Percentiles rank a stretch among this genome's conserved stretches.
Conservation (phyloP, 768 basidiomycete species). For the Rhizopogon vesiculosus region DNA sequence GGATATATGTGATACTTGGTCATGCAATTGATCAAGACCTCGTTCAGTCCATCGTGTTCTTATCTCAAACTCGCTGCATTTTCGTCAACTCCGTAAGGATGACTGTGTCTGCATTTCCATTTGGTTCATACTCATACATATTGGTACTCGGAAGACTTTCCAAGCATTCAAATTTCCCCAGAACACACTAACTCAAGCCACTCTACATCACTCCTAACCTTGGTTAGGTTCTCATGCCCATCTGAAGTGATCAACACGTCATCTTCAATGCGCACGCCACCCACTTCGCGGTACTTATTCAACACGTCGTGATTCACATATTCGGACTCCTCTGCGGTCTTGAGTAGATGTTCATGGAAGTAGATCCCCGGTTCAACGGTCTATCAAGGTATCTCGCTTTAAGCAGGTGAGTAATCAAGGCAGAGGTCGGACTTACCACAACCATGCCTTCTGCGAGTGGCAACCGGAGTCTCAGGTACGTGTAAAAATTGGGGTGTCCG, state of each 20-base stretch:
- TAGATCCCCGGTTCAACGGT: slow-evolving; percentile 92
- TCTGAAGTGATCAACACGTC: slow-evolving; percentile 72
- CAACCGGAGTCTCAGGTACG: slow-evolving; percentile 73
- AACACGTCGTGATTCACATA: slow-evolving; percentile 52
- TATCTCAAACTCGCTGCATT: too few relatives aligned
- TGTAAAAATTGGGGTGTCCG: slow-evolving; percentile 68
- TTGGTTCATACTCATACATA: too few relatives aligned
- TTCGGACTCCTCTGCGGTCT: background rate
- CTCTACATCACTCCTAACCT: slow-evolving; percentile 72
- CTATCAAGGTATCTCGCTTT: slow-evolving; percentile 28
- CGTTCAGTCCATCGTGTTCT: too few relatives aligned
- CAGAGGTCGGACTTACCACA: slow-evolving; percentile 50
- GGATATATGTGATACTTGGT: background rate
- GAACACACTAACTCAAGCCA: slow-evolving; percentile 85
- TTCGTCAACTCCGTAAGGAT: too few relatives aligned
- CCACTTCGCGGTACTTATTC: slow-evolving; percentile 71
- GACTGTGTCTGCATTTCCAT: too few relatives aligned
- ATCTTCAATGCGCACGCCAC: slow-evolving; percentile 94
- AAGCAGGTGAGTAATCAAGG: background rate
- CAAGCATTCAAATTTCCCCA: slow-evolving; percentile 37
- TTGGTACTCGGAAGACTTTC: too few relatives aligned
- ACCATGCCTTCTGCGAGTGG: slow-evolving; percentile 80
- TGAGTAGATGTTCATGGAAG: slow-evolving; percentile 66
- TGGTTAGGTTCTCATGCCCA: slow-evolving; percentile 83
- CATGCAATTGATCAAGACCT: background rate